A percentile compares a stretch with the other conserved stretches of the same genome.
These are phyloP conservation scores for maize (Zea mays) DNA, from an alignment of 176 grass and related monocot species.

Conservation along the genomic window DNA sequence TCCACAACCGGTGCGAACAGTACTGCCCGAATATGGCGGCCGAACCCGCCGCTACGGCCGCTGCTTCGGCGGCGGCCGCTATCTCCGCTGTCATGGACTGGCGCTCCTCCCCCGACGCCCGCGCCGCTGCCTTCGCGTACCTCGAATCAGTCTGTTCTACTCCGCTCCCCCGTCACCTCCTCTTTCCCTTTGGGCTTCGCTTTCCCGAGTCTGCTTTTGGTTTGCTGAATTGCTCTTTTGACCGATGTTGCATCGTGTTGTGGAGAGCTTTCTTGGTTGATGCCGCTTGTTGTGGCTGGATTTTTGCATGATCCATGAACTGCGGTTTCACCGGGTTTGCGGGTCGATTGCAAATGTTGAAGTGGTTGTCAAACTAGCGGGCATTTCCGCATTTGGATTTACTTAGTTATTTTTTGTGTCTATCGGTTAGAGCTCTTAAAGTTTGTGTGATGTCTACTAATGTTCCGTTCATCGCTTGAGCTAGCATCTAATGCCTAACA, in stretches of 20 bases:
- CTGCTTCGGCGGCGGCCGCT: slow-evolving; percentile 55
- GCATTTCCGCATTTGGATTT: neutral
- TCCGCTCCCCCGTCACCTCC: neutral
- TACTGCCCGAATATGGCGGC: slow-evolving; percentile 53
- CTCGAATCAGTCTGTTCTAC: slow-evolving; percentile 75
- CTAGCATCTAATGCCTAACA: slow-evolving; percentile 6
- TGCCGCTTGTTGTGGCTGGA: neutral
- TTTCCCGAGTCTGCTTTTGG: neutral
- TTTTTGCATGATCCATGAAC: neutral
- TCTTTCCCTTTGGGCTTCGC: neutral
- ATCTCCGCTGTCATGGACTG: slow-evolving; percentile 89
- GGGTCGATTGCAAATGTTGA: slow-evolving; percentile 4
- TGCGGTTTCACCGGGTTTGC: neutral
- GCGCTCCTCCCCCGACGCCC: slow-evolving; percentile 71
- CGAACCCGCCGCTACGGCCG: slow-evolving; percentile 41
- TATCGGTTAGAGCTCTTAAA: neutral
- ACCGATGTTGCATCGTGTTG: neutral
- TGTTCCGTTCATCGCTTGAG: slow-evolving; percentile 10
- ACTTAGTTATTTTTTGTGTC: neutral
- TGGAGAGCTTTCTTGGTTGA: neutral
- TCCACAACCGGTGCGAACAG: slow-evolving; percentile 8
- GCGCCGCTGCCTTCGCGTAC: slow-evolving; percentile 74
- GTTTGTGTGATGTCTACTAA: neutral
- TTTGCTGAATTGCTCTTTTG: neutral
- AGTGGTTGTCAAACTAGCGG: neutral